Evolutionary conservation across 1,284 basidiomycete species (phyloP).

Genomic region (Schizopora paradoxa): DNA sequence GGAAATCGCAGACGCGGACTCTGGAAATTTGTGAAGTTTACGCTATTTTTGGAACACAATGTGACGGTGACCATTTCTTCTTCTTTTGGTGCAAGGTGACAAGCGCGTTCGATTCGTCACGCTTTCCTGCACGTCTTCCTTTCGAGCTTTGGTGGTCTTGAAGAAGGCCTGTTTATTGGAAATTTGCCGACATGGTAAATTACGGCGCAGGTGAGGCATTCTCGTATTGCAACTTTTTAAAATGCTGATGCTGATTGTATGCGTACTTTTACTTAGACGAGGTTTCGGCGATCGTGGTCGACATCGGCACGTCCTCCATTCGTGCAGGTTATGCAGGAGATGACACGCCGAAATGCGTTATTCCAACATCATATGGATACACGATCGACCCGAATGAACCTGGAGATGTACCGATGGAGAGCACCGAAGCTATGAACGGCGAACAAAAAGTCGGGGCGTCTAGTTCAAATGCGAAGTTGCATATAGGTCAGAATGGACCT

Average conservation of each 20-base stretch:
- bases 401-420: conserved; percentile 54
- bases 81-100: too few species aligned
- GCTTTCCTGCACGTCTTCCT: too few species aligned
- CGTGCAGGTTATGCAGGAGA: conserved; percentile 97
- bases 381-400: conserved; percentile 37
- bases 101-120: too few species aligned
- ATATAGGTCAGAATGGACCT: conserved; percentile 87
- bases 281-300: conserved; percentile 92
- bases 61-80: too few species aligned
- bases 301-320: conserved; percentile 86
- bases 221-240: neutral
- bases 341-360: conserved; percentile 89
- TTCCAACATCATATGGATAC: conserved; percentile 89
- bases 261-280: conserved; percentile 52
- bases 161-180: too few species aligned
- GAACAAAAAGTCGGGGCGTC: conserved; percentile 14
- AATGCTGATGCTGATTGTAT: neutral
- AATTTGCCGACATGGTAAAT: conserved; percentile 24
- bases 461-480: conserved; percentile 47
- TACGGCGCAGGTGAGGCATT: conserved; percentile 60
- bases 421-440: conserved; percentile 34
- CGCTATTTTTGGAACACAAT: conserved; percentile 3
- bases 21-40: neutral
- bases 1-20: too few species aligned
- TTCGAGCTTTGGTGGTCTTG: too few species aligned